A percentile compares a stretch with the other conserved stretches of the same genome.
Conservation (phyloP, 768 basidiomycete species). For the Tylopilus subfusipes region DNA sequence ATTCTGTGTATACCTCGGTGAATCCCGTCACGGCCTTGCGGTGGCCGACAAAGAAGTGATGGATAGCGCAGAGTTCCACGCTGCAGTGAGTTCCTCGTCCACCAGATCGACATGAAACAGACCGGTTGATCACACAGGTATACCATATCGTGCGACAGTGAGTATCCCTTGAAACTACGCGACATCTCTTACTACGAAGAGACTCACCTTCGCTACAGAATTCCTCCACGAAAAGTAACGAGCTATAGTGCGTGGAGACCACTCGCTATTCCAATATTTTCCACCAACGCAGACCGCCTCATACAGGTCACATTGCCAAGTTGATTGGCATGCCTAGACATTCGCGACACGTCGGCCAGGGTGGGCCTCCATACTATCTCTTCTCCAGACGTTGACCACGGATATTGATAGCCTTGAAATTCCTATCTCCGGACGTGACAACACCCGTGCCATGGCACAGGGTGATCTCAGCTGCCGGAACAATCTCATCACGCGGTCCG, state of each 20-base stretch:
- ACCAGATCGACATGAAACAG: neutral
- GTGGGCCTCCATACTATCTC: conserved; percentile 33
- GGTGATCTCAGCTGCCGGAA: conserved; percentile 66
- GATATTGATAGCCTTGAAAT: conserved; percentile 63
- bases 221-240: conserved; percentile 66
- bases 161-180: conserved; percentile 1
- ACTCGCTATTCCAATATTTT: neutral
- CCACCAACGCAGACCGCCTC: neutral
- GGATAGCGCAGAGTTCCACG: conserved; percentile 63
- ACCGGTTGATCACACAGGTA: conserved; percentile 43
- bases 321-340: conserved; percentile 76
- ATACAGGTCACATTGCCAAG: conserved; percentile 72
- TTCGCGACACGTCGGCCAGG: conserved; percentile 81
- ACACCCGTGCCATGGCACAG: conserved; percentile 82
- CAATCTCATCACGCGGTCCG: conserved; percentile 80
- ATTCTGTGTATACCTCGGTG: neutral
- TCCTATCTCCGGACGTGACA: conserved; percentile 52
- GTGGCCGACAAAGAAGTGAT: conserved; percentile 26
- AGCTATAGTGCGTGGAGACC: conserved; percentile 55
- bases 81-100: conserved; percentile 39
- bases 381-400: neutral
- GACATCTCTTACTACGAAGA: neutral
- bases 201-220: conserved; percentile 27
- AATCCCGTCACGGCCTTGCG: neutral
- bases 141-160: conserved; percentile 62